A percentile compares a stretch with the other conserved stretches of the same genome.
Conservation (phyloP, 257 asterid genomes). For the Apocynum venetum region DNA sequence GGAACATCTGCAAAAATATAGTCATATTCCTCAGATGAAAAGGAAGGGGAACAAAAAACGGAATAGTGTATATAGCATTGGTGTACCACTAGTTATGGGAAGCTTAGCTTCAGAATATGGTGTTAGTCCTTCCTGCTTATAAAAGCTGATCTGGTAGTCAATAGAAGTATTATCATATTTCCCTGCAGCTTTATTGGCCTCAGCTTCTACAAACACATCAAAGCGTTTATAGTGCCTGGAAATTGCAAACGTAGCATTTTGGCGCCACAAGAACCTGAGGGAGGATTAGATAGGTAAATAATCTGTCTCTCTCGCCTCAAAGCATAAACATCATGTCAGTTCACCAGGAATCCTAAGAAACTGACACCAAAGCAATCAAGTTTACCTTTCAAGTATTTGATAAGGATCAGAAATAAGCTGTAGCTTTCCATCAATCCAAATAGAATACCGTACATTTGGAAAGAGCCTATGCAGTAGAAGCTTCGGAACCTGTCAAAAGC, state of each 20-base stretch:
- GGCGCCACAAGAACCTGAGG: constrained; percentile 91
- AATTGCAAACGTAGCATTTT: constrained; percentile 84
- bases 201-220: constrained; percentile 94
- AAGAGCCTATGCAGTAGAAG: constrained; percentile 89
- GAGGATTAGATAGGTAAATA: background rate
- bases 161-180: constrained; percentile 74
- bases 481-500: constrained; percentile 74
- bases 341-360: constrained; percentile 2
- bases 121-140: constrained; percentile 81
- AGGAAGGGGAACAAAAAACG: constrained; percentile 13
- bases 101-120: constrained; percentile 76
- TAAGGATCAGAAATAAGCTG: constrained; percentile 91
- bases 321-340: constrained; percentile 2
- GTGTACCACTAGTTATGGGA: constrained; percentile 90
- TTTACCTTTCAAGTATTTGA: constrained; percentile 90
- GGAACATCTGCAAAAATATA: constrained; percentile 85
- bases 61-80: constrained; percentile 1
- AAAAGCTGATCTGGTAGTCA: constrained; percentile 75
- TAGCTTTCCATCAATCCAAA: constrained; percentile 98
- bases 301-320: background rate
- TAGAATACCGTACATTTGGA: constrained; percentile 78
- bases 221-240: constrained; percentile 86
- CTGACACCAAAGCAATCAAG: constrained; percentile 14
- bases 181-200: constrained; percentile 90
- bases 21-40: constrained; percentile 14